phyloP scores from a whole-genome alignment of 306 rosid species.

The Herpetospermum pedunculosum region DNA sequence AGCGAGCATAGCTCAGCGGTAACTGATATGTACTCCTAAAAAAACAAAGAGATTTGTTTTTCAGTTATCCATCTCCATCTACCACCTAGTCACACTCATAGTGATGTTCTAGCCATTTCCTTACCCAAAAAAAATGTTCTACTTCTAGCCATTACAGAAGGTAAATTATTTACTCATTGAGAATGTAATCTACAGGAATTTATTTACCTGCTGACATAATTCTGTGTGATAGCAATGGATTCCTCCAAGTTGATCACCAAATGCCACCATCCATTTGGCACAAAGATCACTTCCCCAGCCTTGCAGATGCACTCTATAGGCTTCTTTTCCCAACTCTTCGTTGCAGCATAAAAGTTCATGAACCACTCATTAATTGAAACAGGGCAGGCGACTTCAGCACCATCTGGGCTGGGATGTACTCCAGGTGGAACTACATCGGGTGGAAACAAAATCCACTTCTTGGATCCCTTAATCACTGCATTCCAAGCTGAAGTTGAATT shows the following conservation, averaged over 20 bases:
- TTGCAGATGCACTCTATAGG: conserved; percentile 80
- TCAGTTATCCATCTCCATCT: neutral
- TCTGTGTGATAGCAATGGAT: conserved; percentile 88
- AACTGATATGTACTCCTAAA: too few relatives aligned
- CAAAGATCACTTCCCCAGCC: conserved; percentile 91
- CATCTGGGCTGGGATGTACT: conserved; percentile 94
- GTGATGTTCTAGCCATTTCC: neutral
- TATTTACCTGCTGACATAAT: conserved; percentile 72
- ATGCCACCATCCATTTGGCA: conserved; percentile 98
- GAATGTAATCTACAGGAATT: neutral
- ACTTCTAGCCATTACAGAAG: neutral
- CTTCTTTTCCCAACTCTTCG: conserved; percentile 61
- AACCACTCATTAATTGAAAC: conserved; percentile 95
- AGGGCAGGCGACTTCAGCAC: conserved; percentile 86
- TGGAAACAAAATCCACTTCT: conserved; percentile 93
- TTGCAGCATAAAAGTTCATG: conserved; percentile 82
- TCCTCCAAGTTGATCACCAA: conserved; percentile 92
- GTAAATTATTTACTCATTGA: neutral
- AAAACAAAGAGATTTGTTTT: too few relatives aligned
- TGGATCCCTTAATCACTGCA: conserved; percentile 84
- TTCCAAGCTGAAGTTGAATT: conserved; percentile 98
- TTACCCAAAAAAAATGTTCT: too few relatives aligned
- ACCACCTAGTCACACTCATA: neutral
- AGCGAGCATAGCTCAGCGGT: too few relatives aligned
- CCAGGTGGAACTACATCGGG: conserved; percentile 84